Percentiles rank a stretch among this genome's conserved stretches.
phyloP scores from a whole-genome alignment of 2,329 filamentous ascomycete genomes.

The Fusarium napiforme region DNA sequence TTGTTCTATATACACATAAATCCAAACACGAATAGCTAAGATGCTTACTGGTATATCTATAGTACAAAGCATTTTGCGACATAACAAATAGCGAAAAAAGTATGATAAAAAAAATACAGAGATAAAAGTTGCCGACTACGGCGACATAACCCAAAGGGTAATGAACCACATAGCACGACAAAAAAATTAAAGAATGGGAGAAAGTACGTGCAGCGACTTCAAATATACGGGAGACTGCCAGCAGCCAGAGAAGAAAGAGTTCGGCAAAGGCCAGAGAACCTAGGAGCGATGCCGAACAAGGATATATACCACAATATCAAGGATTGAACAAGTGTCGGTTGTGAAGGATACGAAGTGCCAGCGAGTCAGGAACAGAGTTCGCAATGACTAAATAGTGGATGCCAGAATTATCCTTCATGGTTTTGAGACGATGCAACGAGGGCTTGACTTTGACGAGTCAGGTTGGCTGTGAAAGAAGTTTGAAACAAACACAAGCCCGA shows the following conservation, averaged over 20 bases:
- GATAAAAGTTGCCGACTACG: not conserved
- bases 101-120: not conserved
- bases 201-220: constrained; percentile 3
- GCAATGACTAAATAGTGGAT: not conserved
- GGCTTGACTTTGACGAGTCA: constrained; percentile 12
- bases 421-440: constrained; percentile 11
- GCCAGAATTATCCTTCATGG: not conserved
- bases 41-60: constrained; percentile 38
- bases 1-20: constrained; percentile 32
- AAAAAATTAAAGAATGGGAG: not conserved
- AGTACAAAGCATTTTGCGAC: constrained; percentile 17
- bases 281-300: not conserved
- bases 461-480: not conserved
- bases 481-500: not conserved
- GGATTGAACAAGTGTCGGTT: not conserved
- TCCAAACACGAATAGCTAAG: constrained; percentile 12
- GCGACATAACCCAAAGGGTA: not conserved
- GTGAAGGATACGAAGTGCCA: not conserved
- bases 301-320: not conserved
- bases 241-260: constrained; percentile 19
- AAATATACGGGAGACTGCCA: constrained; percentile 21
- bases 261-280: not conserved
- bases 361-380: constrained; percentile 16
- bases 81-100: not conserved
- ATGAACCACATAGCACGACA: constrained; percentile 3